Evolutionary conservation across 2,329 filamentous ascomycete genomes (phyloP).

Genomic region (Davidsoniella australis): DNA sequence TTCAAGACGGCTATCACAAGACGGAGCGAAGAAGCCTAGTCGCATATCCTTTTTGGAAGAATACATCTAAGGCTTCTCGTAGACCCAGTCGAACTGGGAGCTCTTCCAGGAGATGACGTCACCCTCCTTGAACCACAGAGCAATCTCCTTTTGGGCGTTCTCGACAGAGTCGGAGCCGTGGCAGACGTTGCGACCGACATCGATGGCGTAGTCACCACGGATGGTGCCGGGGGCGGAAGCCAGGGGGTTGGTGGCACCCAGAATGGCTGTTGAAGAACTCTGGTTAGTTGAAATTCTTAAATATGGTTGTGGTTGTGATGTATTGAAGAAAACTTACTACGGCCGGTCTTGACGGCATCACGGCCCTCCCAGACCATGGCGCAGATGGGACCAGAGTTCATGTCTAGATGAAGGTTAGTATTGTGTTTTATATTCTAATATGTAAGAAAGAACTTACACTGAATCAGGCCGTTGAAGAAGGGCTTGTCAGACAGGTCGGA

Average conservation of each 20-base stretch:
- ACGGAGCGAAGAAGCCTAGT: neutral
- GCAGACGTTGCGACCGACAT: slow-evolving; percentile 89
- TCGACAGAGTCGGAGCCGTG: slow-evolving; percentile 98
- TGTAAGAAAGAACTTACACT: slow-evolving; percentile 46
- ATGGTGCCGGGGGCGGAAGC: slow-evolving; percentile 93
- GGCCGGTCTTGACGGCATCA: slow-evolving; percentile 98
- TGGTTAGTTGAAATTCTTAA: slow-evolving; percentile 12
- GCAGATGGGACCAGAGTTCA: slow-evolving; percentile 89
- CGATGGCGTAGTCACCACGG: slow-evolving; percentile 80
- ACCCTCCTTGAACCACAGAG: slow-evolving; percentile 86
- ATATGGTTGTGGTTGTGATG: neutral
- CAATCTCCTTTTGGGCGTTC: slow-evolving; percentile 99
- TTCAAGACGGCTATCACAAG: neutral
- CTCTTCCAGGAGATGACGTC: slow-evolving; percentile 77
- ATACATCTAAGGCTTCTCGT: slow-evolving; percentile 57
- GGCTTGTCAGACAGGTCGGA: slow-evolving; percentile 81
- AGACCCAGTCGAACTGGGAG: slow-evolving; percentile 82
- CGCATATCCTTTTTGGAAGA: slow-evolving; percentile 1
- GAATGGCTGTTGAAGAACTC: slow-evolving; percentile 41
- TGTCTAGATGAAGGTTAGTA: slow-evolving; percentile 44
- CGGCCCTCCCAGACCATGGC: slow-evolving; percentile 99
- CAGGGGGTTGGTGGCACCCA: slow-evolving; percentile 97
- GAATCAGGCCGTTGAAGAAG: slow-evolving; percentile 89
- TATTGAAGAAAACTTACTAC: slow-evolving; percentile 35
- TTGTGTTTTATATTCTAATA: slow-evolving; percentile 15